Conservation (phyloP, 306 rosid species). For the Malus sieversii region DNA sequence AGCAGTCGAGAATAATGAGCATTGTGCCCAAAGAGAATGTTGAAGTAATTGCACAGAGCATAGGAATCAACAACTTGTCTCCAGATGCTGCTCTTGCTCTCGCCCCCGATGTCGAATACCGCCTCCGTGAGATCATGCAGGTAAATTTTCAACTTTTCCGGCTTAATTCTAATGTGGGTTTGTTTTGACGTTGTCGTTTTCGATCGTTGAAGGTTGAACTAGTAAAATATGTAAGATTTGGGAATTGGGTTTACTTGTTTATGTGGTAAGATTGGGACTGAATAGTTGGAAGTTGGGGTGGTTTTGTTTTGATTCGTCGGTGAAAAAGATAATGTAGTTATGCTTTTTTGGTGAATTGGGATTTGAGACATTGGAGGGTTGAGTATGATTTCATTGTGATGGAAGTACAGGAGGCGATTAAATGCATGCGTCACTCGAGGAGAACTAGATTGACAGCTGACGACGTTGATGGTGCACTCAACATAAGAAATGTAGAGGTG, state of each 20-base stretch:
- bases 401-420: conserved; percentile 70
- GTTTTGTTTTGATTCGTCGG: not conserved
- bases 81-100: conserved; percentile 78
- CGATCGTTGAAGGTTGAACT: not conserved
- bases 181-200: not conserved
- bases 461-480: conserved; percentile 83
- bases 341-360: not conserved
- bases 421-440: conserved; percentile 93
- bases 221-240: not conserved
- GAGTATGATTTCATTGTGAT: conserved; percentile 4
- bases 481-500: conserved; percentile 82
- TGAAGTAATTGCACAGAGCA: conserved; percentile 83
- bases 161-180: not conserved
- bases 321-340: not conserved
- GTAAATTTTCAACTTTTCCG: conserved; percentile 16
- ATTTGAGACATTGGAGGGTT: not conserved
- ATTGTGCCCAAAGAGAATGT: conserved; percentile 67
- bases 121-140: conserved; percentile 95
- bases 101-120: conserved; percentile 87
- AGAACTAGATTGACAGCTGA: conserved; percentile 65
- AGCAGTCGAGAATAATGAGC: conserved; percentile 52
- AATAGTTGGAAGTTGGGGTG: not conserved
- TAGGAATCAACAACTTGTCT: conserved; percentile 74
- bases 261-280: not conserved
- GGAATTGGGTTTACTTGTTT: not conserved